Evolutionary conservation across 2,329 filamentous ascomycete genomes (phyloP).

Genomic region (Pseudovirgaria hyperparasitica): DNA sequence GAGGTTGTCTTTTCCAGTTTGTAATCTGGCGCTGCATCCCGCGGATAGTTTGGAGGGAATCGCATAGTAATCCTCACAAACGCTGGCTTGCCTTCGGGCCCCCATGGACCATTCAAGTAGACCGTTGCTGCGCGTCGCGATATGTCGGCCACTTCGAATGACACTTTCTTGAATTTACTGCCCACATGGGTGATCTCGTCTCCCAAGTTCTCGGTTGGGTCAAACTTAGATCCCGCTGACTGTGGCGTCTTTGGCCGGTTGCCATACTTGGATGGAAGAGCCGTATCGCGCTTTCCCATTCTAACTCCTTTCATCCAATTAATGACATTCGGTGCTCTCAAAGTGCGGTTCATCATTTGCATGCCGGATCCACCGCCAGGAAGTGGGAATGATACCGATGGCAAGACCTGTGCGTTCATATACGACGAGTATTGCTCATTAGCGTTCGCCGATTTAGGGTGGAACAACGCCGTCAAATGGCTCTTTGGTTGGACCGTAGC

Average conservation of each 20-base stretch:
- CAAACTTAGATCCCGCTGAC: constrained; percentile 8
- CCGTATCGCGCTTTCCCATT: constrained; percentile 33
- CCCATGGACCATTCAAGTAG: constrained; percentile 49
- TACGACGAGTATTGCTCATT: no score
- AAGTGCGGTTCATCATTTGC: no score
- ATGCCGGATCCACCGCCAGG: no score
- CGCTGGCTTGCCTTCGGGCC: constrained; percentile 34
- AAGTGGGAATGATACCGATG: no score
- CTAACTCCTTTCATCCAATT: constrained; percentile 55
- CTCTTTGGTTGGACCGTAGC: no score
- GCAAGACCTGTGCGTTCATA: no score
- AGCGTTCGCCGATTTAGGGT: no score
- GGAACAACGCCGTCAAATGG: no score
- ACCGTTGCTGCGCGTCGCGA: constrained; percentile 40
- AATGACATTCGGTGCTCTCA: constrained; percentile 48
- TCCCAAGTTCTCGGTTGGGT: constrained; percentile 37
- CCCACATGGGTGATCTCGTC: constrained; percentile 50
- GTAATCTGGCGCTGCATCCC: constrained; percentile 34
- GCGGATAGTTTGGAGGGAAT: constrained; percentile 45
- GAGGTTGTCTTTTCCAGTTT: constrained; percentile 45
- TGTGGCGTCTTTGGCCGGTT: constrained; percentile 6
- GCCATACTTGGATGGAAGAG: constrained; percentile 9
- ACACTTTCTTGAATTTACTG: constrained; percentile 47
- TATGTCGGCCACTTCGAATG: constrained; percentile 46
- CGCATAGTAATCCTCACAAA: constrained; percentile 46